Evolutionary conservation across 352 stramenopile genomes (phyloP).

Genomic region (Thalassiosira ordinaria): DNA sequence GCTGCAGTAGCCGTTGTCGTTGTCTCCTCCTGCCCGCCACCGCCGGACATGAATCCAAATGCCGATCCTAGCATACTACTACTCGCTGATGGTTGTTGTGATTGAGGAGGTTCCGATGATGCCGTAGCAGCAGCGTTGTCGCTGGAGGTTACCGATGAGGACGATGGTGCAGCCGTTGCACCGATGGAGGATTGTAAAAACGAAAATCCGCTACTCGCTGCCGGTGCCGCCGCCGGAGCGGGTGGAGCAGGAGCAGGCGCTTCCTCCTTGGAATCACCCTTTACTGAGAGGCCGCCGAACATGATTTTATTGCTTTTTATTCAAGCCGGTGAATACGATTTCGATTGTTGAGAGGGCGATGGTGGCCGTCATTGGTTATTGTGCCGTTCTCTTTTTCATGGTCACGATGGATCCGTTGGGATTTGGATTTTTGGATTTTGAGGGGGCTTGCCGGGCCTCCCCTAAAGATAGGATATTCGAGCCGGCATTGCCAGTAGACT

Average conservation of each 20-base stretch:
- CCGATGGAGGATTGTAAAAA: slow-evolving; percentile 46
- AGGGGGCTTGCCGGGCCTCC: too few species aligned
- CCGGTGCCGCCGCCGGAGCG: slow-evolving; percentile 5
- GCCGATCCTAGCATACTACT: slow-evolving; percentile 19
- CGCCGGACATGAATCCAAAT: slow-evolving; percentile 37
- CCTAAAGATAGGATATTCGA: too few species aligned
- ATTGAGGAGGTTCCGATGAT: background rate
- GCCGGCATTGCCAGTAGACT: too few species aligned
- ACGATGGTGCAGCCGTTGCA: background rate
- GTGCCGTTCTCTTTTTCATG: too few species aligned
- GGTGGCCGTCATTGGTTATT: too few species aligned
- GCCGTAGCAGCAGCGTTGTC: background rate
- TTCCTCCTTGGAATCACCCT: slow-evolving; percentile 50
- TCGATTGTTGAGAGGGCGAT: too few species aligned
- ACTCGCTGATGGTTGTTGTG: background rate
- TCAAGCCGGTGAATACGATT: too few species aligned
- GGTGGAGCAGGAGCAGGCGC: slow-evolving; percentile 9
- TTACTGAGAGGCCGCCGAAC: slow-evolving; percentile 77
- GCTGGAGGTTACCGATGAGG: too few species aligned
- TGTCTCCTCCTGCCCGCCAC: background rate
- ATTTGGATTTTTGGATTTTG: too few species aligned
- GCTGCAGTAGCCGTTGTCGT: too few species aligned
- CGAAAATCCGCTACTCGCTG: slow-evolving; percentile 54
- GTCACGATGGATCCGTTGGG: too few species aligned
- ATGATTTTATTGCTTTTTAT: too few species aligned